A percentile compares a stretch with the other conserved stretches of the same genome.
Evolutionary conservation across 1,139 yeast species (phyloP).

Genomic region (Yamadazyma conglobata): DNA sequence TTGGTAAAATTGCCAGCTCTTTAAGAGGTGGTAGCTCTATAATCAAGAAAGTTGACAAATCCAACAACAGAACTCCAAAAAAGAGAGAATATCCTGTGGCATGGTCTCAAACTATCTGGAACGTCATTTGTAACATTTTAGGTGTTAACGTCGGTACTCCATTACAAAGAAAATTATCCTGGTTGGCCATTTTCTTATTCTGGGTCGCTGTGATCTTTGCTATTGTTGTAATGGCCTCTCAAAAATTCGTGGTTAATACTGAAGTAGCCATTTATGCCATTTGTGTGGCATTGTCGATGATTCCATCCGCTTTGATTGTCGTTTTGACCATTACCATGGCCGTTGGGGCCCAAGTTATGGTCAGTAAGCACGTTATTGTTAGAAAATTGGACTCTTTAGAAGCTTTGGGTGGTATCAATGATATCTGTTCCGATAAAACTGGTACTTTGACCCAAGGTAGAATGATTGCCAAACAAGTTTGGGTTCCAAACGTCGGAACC

Average conservation of each 20-base stretch:
- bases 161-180: conserved; percentile 53
- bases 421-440: conserved; percentile 80
- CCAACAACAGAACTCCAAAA: conserved; percentile 22
- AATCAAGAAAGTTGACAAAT: conserved; percentile 26
- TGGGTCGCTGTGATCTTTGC: conserved; percentile 74
- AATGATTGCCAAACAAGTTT: conserved; percentile 68
- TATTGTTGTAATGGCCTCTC: conserved; percentile 77
- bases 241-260: conserved; percentile 58
- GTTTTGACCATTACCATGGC: conserved; percentile 86
- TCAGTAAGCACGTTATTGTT: conserved; percentile 65
- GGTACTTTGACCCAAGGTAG: conserved; percentile 81
- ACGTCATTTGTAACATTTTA: conserved; percentile 59
- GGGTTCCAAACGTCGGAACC: conserved; percentile 79
- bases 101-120: conserved; percentile 31
- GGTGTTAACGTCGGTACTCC: conserved; percentile 82
- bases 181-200: conserved; percentile 67
- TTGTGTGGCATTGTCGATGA: conserved; percentile 80
- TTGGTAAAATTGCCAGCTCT: conserved; percentile 73
- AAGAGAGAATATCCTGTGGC: conserved; percentile 46
- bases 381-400: conserved; percentile 76
- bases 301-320: conserved; percentile 77
- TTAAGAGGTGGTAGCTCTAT: conserved; percentile 32
- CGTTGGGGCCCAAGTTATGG: conserved; percentile 80
- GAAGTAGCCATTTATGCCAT: conserved; percentile 83
- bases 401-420: conserved; percentile 77